Evolutionary conservation across 2,329 filamentous ascomycete genomes (phyloP).

Genomic region (Hymenoscyphus repandus): DNA sequence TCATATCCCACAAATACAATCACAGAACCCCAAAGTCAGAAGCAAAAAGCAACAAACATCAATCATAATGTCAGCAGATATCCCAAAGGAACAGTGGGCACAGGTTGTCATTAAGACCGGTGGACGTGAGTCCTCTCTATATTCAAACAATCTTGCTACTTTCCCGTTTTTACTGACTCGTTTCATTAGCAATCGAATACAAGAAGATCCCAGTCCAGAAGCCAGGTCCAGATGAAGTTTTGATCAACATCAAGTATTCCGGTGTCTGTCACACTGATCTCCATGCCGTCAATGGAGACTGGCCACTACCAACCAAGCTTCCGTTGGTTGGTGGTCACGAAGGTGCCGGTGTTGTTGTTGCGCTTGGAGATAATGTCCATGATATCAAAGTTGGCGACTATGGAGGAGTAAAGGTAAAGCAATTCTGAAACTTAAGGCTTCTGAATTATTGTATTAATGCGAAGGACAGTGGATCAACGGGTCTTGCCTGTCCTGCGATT

Average conservation of each 20-base stretch:
- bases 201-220: conserved; percentile 77
- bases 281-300: conserved; percentile 80
- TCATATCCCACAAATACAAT: background rate
- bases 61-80: conserved; percentile 32
- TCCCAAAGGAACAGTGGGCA: conserved; percentile 85
- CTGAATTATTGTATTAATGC: conserved; percentile 10
- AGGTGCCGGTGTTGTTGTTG: conserved; percentile 78
- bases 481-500: conserved; percentile 75
- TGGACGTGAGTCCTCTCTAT: conserved; percentile 46
- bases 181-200: conserved; percentile 53
- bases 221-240: conserved; percentile 83
- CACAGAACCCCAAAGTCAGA: background rate
- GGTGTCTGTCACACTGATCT: conserved; percentile 89
- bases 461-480: conserved; percentile 72
- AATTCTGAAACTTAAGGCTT: background rate
- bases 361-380: conserved; percentile 68
- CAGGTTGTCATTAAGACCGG: conserved; percentile 82
- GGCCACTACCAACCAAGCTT: conserved; percentile 77
- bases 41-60: background rate
- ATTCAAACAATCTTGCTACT: background rate
- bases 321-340: conserved; percentile 80
- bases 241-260: conserved; percentile 85
- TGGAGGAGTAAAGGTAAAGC: conserved; percentile 66
- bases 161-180: too few species aligned
- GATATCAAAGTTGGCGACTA: conserved; percentile 79